Evolutionary conservation across 371 early-diverging fungal genomes (phyloP).

Genomic region (Apophysomyces elegans): DNA sequence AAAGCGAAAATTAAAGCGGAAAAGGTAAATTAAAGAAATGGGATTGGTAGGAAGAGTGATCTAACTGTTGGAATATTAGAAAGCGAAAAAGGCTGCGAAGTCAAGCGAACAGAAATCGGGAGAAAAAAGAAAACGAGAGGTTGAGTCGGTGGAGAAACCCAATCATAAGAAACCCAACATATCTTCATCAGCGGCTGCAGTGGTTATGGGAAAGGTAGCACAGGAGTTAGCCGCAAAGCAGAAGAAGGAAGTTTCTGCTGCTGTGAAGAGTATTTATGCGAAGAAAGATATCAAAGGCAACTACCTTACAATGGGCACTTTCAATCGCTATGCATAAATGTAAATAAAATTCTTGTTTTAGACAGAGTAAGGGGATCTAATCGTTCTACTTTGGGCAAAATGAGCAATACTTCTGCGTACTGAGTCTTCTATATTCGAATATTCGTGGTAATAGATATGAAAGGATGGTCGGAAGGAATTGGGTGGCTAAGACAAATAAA

Average conservation of each 20-base stretch:
- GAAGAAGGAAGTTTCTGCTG: slow-evolving; percentile 41
- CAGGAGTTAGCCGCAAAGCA: slow-evolving; percentile 58
- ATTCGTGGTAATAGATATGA: too few relatives aligned
- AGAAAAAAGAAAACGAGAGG: slow-evolving; percentile 34
- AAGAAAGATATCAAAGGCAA: slow-evolving; percentile 57
- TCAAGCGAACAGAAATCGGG: slow-evolving; percentile 27
- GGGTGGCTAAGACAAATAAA: too few relatives aligned
- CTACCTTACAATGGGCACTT: slow-evolving; percentile 72
- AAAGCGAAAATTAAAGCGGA: slow-evolving; percentile 64
- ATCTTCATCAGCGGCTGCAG: slow-evolving; percentile 49
- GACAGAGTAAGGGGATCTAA: too few relatives aligned
- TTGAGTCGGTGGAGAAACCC: slow-evolving; percentile 13
- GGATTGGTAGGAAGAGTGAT: slow-evolving; percentile 34
- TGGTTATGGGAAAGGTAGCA: slow-evolving; percentile 57
- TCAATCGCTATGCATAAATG: slow-evolving; percentile 59
- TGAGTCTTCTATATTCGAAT: too few relatives aligned
- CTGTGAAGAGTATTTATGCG: slow-evolving; percentile 63
- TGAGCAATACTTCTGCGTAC: too few relatives aligned
- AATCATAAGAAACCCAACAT: slow-evolving; percentile 27
- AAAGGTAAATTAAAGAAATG: slow-evolving; percentile 30
- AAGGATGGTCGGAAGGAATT: too few relatives aligned
- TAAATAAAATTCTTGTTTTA: too few relatives aligned
- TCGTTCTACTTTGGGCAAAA: too few relatives aligned
- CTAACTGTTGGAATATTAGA: slow-evolving; percentile 27
- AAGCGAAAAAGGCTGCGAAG: slow-evolving; percentile 50